Evolutionary conservation across 2,329 filamentous ascomycete species (phyloP).

Genomic region (Gyromitra esculenta): DNA sequence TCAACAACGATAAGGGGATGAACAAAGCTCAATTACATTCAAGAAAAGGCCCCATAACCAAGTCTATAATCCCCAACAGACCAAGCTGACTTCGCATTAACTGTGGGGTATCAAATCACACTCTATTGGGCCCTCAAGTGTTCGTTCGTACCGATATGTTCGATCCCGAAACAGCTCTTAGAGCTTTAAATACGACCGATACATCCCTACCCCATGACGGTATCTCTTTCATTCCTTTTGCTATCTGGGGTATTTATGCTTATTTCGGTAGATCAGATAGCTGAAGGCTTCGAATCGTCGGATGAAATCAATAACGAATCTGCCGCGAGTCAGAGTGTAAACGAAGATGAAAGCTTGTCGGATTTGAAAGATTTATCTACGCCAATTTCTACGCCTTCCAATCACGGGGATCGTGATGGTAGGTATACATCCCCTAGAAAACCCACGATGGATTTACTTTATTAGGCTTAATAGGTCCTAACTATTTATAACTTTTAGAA

Average conservation of each 20-base stretch:
- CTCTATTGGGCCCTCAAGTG: neutral
- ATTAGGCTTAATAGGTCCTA: neutral
- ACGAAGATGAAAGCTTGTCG: constrained; percentile 18
- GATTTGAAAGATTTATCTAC: constrained; percentile 39
- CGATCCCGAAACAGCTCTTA: constrained; percentile 14
- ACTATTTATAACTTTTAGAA: neutral
- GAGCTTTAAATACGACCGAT: neutral
- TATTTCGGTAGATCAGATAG: constrained; percentile 17
- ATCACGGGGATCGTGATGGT: constrained; percentile 33
- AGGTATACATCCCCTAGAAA: constrained; percentile 27
- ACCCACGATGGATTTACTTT: neutral
- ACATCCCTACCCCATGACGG: constrained; percentile 11
- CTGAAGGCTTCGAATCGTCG: neutral
- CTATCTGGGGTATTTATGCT: neutral
- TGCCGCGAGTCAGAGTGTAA: constrained; percentile 11
- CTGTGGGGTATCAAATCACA: neutral
- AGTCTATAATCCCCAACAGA: neutral
- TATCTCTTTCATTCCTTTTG: constrained; percentile 10
- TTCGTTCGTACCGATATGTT: constrained; percentile 14
- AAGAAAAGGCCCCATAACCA: constrained; percentile 16
- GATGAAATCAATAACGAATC: constrained; percentile 15
- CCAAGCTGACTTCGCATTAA: neutral
- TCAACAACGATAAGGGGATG: constrained; percentile 20
- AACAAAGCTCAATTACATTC: constrained; percentile 15
- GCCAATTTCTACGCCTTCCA: constrained; percentile 27